Evolutionary conservation across 169 alveolate species (phyloP), one percentile per base, ranked within the genome.

Genomic region (Plasmodium yoelii): DNA sequence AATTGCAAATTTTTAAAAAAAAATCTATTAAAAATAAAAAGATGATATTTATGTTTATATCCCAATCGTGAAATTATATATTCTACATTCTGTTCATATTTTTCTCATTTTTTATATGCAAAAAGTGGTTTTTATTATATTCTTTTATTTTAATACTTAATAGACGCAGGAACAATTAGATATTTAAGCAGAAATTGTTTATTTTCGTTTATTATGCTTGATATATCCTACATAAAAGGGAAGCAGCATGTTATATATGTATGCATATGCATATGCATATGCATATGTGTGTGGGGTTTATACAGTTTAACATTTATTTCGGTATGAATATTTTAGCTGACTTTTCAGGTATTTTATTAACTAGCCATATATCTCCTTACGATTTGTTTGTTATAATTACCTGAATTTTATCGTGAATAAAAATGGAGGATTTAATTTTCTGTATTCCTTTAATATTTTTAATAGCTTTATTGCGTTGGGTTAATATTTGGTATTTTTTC

Each of bases 381-480:
- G 4, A 51, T 15, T 51, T 13, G 4, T 2, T 51, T 51, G 24
- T 13, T 15, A 51, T 13, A 51, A 3, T 53, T 63, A 74, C 75
- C 51, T n/a, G 47, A 15, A 74, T 74, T 22, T 60, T 9, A 28
- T 61, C 46, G 19, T 65, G 39, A 18, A 74, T 12, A 42, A 60
- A 74, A 26, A 74, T 19, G 55, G 49, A 60, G 0, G 64, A 24
- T 28, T 61, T 60, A 39, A 60, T 1, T 51, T 74, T 74, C 49
- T 74, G 74, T 7, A 74, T 74, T 34, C 10, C 74, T 13, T 60
- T 63, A 44, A 55, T 63, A 19, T 61, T 74, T 34, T 42, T 22
- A 44, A 74, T 44, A 55, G 61, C 46, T 6, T n/a, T 26, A 22
- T 65, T 61, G 18, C 34, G 39, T 12, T 22, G 74, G 39, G 34